phyloP scores from a whole-genome alignment of 306 rosid genomes.

The Quercus mongolica region DNA sequence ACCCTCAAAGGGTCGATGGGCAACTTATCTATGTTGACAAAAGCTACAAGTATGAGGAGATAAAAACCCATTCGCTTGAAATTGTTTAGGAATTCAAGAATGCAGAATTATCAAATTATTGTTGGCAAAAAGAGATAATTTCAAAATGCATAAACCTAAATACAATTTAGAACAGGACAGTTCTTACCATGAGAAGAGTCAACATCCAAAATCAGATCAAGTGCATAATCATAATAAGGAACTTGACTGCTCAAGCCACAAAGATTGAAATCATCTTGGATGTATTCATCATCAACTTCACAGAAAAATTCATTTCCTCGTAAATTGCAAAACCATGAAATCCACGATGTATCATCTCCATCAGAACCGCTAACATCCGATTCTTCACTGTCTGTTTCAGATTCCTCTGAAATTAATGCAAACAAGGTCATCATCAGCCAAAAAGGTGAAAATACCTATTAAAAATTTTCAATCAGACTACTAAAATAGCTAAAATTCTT shows the following conservation, averaged over 20 bases:
- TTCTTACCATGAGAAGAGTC: slow-evolving; percentile 94
- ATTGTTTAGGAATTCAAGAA: not conserved
- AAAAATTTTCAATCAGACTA: not conserved
- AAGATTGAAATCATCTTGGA: slow-evolving; percentile 93
- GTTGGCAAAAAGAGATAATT: not conserved
- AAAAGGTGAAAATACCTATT: not conserved
- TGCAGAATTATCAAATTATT: not conserved
- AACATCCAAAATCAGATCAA: slow-evolving; percentile 94
- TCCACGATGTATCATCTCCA: slow-evolving; percentile 97
- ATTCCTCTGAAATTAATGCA: slow-evolving; percentile 71
- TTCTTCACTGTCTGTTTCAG: slow-evolving; percentile 94
- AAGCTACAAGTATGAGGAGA: not conserved
- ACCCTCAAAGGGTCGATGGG: no score
- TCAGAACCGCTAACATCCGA: slow-evolving; percentile 98
- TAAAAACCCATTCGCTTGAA: not conserved
- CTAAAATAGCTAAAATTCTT: not conserved
- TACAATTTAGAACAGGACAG: not conserved
- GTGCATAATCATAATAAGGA: slow-evolving; percentile 96
- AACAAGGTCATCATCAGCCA: not conserved
- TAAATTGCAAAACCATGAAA: slow-evolving; percentile 98
- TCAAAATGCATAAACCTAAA: not conserved
- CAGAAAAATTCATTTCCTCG: slow-evolving; percentile 96
- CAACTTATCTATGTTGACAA: not conserved
- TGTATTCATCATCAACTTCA: slow-evolving; percentile 96
- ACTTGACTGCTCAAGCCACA: slow-evolving; percentile 99